phyloP scores from a whole-genome alignment of 2,329 filamentous ascomycete genomes.

The Colletotrichum horii region DNA sequence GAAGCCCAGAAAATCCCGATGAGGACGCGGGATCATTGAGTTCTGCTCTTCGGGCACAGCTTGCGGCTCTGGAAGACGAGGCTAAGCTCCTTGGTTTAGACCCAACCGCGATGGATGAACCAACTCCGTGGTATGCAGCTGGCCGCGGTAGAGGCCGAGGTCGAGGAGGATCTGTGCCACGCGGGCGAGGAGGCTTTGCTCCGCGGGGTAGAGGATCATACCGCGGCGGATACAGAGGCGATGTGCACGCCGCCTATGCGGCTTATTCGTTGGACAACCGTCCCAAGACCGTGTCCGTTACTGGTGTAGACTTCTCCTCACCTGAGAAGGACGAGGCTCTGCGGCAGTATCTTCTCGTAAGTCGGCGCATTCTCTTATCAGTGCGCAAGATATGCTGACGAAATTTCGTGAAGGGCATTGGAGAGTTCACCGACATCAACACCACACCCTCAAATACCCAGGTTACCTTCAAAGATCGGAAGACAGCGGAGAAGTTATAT shows the following conservation, averaged over 20 bases:
- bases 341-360: constrained; percentile 73
- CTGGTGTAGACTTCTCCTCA: constrained; percentile 67
- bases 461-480: constrained; percentile 70
- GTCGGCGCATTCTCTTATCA: constrained; percentile 28
- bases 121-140: constrained; percentile 28
- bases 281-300: constrained; percentile 70
- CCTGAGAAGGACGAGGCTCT: constrained; percentile 71
- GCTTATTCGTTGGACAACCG: constrained; percentile 78
- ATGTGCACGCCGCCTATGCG: constrained; percentile 61
- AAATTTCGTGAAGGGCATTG: constrained; percentile 54
- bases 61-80: constrained; percentile 76
- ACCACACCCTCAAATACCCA: constrained; percentile 51
- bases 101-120: constrained; percentile 54
- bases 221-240: constrained; percentile 43
- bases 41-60: constrained; percentile 70
- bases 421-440: constrained; percentile 66
- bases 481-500: constrained; percentile 74
- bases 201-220: constrained; percentile 44
- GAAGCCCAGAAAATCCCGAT: constrained; percentile 26
- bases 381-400: background rate
- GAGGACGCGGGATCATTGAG: constrained; percentile 38
- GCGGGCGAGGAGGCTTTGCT: constrained; percentile 35
- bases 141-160: constrained; percentile 46
- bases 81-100: constrained; percentile 73
- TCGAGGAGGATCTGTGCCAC: constrained; percentile 39